These are phyloP conservation scores for Rubia occidens DNA, from an alignment of 305 asterid genomes.

Conservation along the genomic window DNA sequence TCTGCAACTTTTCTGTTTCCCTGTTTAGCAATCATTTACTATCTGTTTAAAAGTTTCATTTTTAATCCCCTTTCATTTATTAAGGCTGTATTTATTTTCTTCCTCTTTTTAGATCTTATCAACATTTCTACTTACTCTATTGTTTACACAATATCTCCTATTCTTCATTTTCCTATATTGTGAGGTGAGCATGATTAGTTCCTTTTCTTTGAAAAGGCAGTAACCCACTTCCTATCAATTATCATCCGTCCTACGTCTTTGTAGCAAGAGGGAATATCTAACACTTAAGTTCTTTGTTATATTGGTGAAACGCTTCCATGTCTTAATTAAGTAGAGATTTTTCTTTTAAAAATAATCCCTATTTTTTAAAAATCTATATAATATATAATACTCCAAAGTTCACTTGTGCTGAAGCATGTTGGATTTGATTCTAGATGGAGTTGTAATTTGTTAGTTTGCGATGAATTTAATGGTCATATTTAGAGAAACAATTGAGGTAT, in stretches of 20 bases:
- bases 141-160: neutral
- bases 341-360: too few relatives aligned
- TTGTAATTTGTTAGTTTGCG: too few relatives aligned
- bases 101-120: neutral
- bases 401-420: too few relatives aligned
- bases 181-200: neutral
- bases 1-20: neutral
- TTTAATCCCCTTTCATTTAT: neutral
- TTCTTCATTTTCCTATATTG: neutral
- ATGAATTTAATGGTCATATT: too few relatives aligned
- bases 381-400: too few relatives aligned
- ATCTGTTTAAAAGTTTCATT: neutral
- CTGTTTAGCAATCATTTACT: neutral
- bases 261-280: neutral
- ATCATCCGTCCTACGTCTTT: neutral
- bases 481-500: too few relatives aligned
- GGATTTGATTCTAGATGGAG: too few relatives aligned
- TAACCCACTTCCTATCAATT: constrained; percentile 2
- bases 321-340: too few relatives aligned
- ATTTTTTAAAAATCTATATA: too few relatives aligned
- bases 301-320: too few relatives aligned
- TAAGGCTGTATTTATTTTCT: neutral
- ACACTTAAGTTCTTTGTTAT: neutral
- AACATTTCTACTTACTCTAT: neutral
- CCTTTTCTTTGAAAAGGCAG: neutral